phyloP scores from a whole-genome alignment of 495 filamentous ascomycete species.

The Xylaria venustula region DNA sequence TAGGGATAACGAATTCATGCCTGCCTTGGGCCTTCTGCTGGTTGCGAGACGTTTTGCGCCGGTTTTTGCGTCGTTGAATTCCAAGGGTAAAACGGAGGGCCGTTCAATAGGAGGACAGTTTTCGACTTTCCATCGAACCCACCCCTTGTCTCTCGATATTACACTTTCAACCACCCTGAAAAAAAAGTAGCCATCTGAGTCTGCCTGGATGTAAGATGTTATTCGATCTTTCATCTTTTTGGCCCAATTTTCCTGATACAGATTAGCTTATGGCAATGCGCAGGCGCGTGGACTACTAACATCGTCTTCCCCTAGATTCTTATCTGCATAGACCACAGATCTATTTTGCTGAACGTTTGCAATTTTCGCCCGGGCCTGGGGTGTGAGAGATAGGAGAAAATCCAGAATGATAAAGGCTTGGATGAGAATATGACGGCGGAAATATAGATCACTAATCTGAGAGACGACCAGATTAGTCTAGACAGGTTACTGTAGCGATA shows the following conservation, averaged over 20 bases:
- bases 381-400: slow-evolving; percentile 83
- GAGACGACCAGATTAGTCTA: slow-evolving; percentile 15
- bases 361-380: slow-evolving; percentile 76
- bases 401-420: slow-evolving; percentile 92
- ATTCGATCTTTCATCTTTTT: slow-evolving; percentile 68
- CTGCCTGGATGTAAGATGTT: slow-evolving; percentile 73
- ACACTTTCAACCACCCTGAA: slow-evolving; percentile 95
- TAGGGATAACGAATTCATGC: slow-evolving; percentile 70
- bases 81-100: slow-evolving; percentile 61
- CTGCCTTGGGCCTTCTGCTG: slow-evolving; percentile 63
- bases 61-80: slow-evolving; percentile 65
- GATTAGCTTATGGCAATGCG: not conserved
- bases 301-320: slow-evolving; percentile 76
- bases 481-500: not conserved
- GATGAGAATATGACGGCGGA: slow-evolving; percentile 88
- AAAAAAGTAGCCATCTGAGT: slow-evolving; percentile 83
- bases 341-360: slow-evolving; percentile 71
- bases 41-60: slow-evolving; percentile 62
- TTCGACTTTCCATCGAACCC: slow-evolving; percentile 97
- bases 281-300: slow-evolving; percentile 49
- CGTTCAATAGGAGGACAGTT: slow-evolving; percentile 82
- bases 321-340: slow-evolving; percentile 77
- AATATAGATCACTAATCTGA: slow-evolving; percentile 88
- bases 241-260: slow-evolving; percentile 67
- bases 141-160: slow-evolving; percentile 91